Evolutionary conservation across 1,284 basidiomycete species (phyloP).

Genomic region (Trametes versicolor): DNA sequence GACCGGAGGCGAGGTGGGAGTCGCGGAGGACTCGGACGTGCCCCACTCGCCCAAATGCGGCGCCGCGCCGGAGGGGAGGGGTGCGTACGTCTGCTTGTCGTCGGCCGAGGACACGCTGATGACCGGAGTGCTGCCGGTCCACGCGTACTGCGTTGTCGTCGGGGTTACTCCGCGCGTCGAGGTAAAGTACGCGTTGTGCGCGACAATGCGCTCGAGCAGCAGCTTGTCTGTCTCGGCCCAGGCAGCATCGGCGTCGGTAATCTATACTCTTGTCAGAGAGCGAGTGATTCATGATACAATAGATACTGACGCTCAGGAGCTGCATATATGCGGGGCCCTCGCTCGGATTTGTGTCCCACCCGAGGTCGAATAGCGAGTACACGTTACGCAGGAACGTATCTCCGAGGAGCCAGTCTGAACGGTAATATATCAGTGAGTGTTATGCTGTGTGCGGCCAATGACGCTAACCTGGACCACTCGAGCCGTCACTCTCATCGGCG

Average conservation of each 20-base stretch:
- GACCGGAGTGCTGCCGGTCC: background rate
- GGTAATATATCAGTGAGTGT: background rate
- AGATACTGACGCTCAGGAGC: constrained; percentile 32
- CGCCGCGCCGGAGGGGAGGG: background rate
- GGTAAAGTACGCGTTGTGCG: background rate
- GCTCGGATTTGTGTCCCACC: constrained; percentile 22
- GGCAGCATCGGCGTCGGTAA: constrained; percentile 1
- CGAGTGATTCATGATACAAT: background rate
- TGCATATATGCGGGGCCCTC: constrained; percentile 29
- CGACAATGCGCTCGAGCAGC: background rate
- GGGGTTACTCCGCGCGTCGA: constrained; percentile 2
- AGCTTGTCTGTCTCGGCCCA: constrained; percentile 13
- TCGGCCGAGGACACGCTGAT: constrained; percentile 4
- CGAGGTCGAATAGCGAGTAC: constrained; percentile 33
- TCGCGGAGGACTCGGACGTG: background rate
- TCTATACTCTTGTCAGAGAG: background rate
- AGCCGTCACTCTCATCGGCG: background rate
- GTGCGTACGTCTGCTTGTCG: constrained; percentile 4
- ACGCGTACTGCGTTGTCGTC: constrained; percentile 2
- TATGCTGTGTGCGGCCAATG: background rate
- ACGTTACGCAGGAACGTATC: constrained; percentile 38
- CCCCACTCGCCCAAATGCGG: background rate
- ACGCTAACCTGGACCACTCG: background rate
- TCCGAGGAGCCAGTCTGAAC: constrained; percentile 29
- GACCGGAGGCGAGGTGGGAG: background rate